Conservation (phyloP, 106 monocot species). For the Triglochin maritima region DNA sequence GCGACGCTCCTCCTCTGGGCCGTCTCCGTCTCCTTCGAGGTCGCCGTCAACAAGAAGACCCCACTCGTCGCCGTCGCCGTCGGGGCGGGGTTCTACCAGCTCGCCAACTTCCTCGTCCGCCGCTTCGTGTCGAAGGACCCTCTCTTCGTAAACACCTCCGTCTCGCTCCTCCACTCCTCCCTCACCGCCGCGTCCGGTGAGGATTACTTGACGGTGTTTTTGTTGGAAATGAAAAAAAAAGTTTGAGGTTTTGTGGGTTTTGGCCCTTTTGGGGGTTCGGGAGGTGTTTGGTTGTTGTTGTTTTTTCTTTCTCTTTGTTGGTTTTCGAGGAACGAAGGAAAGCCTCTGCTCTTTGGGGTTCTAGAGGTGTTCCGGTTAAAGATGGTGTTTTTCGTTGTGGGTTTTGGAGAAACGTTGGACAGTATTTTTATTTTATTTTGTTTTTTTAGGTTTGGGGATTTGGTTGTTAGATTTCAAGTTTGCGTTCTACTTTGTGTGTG, state of each 20-base stretch:
- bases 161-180: constrained; percentile 78
- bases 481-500: too few relatives aligned
- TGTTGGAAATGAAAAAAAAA: neutral
- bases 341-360: too few relatives aligned
- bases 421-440: too few relatives aligned
- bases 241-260: neutral
- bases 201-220: neutral
- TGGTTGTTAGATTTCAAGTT: too few relatives aligned
- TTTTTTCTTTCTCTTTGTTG: too few relatives aligned
- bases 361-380: too few relatives aligned
- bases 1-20: constrained; percentile 81
- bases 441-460: too few relatives aligned
- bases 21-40: constrained; percentile 57
- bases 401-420: too few relatives aligned
- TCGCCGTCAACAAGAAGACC: constrained; percentile 26
- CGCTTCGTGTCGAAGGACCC: constrained; percentile 53
- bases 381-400: too few relatives aligned
- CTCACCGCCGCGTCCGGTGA: constrained; percentile 65
- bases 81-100: constrained; percentile 70
- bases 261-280: too few relatives aligned
- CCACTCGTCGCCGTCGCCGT: constrained; percentile 40
- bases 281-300: too few relatives aligned
- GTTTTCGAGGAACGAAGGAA: too few relatives aligned
- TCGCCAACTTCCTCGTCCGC: constrained; percentile 44
- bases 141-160: constrained; percentile 82